phyloP scores from a whole-genome alignment of 2,329 filamentous ascomycete species.

The Aspergillus ruber region DNA sequence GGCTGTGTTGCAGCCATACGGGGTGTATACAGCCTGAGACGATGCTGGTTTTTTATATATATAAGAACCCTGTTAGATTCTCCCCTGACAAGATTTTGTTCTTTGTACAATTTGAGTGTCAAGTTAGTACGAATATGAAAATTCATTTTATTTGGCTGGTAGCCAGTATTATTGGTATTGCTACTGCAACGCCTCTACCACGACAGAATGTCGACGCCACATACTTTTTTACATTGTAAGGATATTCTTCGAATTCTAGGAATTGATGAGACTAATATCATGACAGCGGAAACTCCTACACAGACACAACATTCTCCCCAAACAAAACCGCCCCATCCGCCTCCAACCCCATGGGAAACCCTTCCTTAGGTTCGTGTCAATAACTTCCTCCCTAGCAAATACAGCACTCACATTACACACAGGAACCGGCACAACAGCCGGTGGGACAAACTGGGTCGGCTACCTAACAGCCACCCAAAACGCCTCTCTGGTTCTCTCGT shows the following conservation, averaged over 20 bases:
- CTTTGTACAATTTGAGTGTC: neutral
- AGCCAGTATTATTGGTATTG: slow-evolving; percentile 8
- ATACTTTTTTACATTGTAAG: slow-evolving; percentile 41
- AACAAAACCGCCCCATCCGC: slow-evolving; percentile 46
- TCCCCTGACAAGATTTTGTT: too few species aligned
- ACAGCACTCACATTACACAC: slow-evolving; percentile 22
- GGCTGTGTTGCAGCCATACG: too few species aligned
- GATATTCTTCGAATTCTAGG: neutral
- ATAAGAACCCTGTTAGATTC: neutral
- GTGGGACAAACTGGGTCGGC: slow-evolving; percentile 50
- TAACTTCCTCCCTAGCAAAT: neutral
- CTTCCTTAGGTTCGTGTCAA: slow-evolving; percentile 26
- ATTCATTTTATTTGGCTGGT: slow-evolving; percentile 4
- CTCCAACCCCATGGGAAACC: slow-evolving; percentile 57
- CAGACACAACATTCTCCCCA: slow-evolving; percentile 53
- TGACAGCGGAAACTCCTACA: slow-evolving; percentile 53
- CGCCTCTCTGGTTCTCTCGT: slow-evolving; percentile 41
- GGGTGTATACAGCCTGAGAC: too few species aligned
- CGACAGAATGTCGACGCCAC: slow-evolving; percentile 8
- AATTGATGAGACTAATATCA: slow-evolving; percentile 22
- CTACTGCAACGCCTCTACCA: slow-evolving; percentile 12
- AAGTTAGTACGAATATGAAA: slow-evolving; percentile 4
- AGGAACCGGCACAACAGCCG: slow-evolving; percentile 44
- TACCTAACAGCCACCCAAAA: slow-evolving; percentile 46
- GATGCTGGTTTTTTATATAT: neutral